Percentiles rank a stretch among this genome's conserved stretches.
phyloP scores from a whole-genome alignment of 371 early-diverging fungal species.

The Mortierella sp. region DNA sequence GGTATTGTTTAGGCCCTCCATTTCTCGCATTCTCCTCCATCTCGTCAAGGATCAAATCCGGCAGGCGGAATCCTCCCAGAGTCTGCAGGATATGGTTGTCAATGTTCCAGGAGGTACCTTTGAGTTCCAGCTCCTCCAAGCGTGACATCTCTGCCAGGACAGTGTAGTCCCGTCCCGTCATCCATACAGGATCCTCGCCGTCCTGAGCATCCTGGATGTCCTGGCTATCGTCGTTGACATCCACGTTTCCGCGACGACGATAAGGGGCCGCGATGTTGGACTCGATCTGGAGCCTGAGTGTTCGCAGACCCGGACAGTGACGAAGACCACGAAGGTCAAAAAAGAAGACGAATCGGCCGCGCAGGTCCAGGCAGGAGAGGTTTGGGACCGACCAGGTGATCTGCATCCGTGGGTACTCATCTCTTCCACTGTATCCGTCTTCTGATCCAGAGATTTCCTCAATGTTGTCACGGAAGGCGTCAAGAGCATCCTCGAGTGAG shows the following conservation, averaged over 20 bases:
- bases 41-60: background rate
- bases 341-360: conserved; percentile 39
- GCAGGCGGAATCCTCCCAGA: background rate
- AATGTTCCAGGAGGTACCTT: conserved; percentile 34
- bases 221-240: background rate
- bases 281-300: conserved; percentile 25
- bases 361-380: conserved; percentile 25
- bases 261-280: conserved; percentile 3
- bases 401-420: conserved; percentile 22
- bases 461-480: conserved; percentile 47
- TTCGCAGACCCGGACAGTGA: conserved; percentile 24
- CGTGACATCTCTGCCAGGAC: conserved; percentile 24
- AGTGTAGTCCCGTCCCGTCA: conserved; percentile 2
- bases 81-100: conserved; percentile 16
- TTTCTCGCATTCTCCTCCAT: conserved; percentile 3
- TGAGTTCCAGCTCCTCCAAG: conserved; percentile 34
- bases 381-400: conserved; percentile 27
- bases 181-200: conserved; percentile 2
- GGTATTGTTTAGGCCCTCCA: background rate
- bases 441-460: conserved; percentile 32
- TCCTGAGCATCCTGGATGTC: background rate
- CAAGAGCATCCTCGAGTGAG: conserved; percentile 36
- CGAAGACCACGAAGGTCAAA: conserved; percentile 26
- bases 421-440: conserved; percentile 24
- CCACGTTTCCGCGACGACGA: background rate